A percentile compares a stretch with the other conserved stretches of the same genome.
phyloP scores from a whole-genome alignment of 1,284 basidiomycete genomes.

The Pyrrhoderma lamaoense region DNA sequence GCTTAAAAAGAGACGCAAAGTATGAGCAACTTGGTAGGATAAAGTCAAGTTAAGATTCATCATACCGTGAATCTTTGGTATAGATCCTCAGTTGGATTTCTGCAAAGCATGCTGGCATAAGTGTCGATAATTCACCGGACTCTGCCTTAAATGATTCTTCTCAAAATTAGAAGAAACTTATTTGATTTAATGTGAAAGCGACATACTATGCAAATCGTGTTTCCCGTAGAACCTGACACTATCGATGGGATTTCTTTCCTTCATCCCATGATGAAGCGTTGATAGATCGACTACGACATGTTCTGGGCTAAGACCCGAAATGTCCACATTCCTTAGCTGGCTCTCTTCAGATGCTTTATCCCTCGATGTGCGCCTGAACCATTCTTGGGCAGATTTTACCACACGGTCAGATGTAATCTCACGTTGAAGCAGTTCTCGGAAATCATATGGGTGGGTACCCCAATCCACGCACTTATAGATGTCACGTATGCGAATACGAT shows the following conservation, averaged over 20 bases:
- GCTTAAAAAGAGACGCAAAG: slow-evolving; percentile 21
- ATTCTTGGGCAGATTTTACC: slow-evolving; percentile 37
- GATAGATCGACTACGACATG: slow-evolving; percentile 60
- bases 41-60: too few relatives aligned
- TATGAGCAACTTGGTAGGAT: too few relatives aligned
- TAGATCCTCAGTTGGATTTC: slow-evolving; percentile 61
- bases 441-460: slow-evolving; percentile 49
- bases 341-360: background rate
- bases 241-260: slow-evolving; percentile 59
- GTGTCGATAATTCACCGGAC: slow-evolving; percentile 51
- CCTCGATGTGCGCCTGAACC: slow-evolving; percentile 14
- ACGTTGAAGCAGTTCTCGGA: slow-evolving; percentile 32
- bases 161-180: background rate
- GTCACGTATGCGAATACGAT: slow-evolving; percentile 51
- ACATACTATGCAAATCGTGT: slow-evolving; percentile 47
- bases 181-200: background rate
- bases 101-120: slow-evolving; percentile 54
- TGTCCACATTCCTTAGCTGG: background rate
- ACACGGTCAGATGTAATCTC: slow-evolving; percentile 49
- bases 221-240: slow-evolving; percentile 70
- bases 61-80: slow-evolving; percentile 49
- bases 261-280: slow-evolving; percentile 67
- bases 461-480: slow-evolving; percentile 66
- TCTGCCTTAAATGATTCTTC: slow-evolving; percentile 30
- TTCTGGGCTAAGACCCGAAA: slow-evolving; percentile 32